Conservation (phyloP, 257 asterid species). For the Dorcoceras hygrometricum region DNA sequence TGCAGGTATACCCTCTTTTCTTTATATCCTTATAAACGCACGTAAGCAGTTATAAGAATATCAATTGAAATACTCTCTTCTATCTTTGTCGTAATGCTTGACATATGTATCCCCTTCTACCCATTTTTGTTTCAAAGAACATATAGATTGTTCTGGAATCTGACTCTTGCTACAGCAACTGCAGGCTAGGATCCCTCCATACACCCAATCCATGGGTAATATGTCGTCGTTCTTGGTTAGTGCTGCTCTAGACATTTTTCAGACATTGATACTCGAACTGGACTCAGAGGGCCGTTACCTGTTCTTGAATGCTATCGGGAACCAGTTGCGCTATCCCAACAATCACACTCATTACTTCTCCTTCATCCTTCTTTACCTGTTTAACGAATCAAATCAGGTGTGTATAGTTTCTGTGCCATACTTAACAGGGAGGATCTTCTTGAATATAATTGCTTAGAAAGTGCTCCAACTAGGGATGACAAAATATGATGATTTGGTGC, state of each 20-base stretch:
- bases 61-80: background rate
- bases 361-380: constrained; percentile 75
- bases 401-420: background rate
- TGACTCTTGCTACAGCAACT: constrained; percentile 68
- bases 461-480: background rate
- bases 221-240: constrained; percentile 61
- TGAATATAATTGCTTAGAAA: background rate
- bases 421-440: background rate
- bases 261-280: constrained; percentile 69
- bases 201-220: constrained; percentile 67
- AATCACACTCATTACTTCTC: constrained; percentile 97
- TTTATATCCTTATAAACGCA: background rate
- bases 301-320: constrained; percentile 88
- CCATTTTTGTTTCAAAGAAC: background rate
- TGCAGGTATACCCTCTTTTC: constrained; percentile 51
- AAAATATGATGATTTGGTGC: background rate
- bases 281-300: constrained; percentile 97
- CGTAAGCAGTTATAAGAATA: background rate
- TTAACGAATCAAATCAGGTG: constrained; percentile 84
- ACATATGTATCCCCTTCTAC: background rate
- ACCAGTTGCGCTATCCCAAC: constrained; percentile 95
- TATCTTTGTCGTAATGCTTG: background rate
- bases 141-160: constrained; percentile 13
- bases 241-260: constrained; percentile 91
- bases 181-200: constrained; percentile 68